Evolutionary conservation across 2,329 filamentous ascomycete genomes (phyloP).

Genomic region (Microascus cirrosus): DNA sequence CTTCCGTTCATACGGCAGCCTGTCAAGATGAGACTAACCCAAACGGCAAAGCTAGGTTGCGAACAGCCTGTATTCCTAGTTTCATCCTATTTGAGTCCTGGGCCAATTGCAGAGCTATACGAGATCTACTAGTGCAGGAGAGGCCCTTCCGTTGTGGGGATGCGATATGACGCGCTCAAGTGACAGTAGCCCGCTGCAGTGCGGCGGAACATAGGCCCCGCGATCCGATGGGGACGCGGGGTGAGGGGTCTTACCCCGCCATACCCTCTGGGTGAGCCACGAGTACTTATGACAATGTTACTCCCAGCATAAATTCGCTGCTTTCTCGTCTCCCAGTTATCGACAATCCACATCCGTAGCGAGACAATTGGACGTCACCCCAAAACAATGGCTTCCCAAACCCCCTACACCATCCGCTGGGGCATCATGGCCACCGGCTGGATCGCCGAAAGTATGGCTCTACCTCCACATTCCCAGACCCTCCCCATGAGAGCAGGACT

Average conservation of each 20-base stretch:
- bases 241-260: background rate
- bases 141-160: background rate
- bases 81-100: background rate
- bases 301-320: background rate
- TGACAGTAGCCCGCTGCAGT: background rate
- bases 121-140: background rate
- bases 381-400: background rate
- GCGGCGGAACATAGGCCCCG: constrained; percentile 4
- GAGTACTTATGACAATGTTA: background rate
- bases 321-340: background rate
- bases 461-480: too few species aligned
- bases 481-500: background rate
- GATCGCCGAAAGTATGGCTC: constrained; percentile 38
- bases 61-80: background rate
- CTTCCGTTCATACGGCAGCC: too few species aligned
- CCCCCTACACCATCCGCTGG: constrained; percentile 41
- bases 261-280: background rate
- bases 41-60: background rate
- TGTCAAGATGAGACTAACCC: background rate
- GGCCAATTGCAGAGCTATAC: background rate
- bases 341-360: background rate
- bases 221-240: constrained; percentile 2
- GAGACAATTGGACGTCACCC: background rate
- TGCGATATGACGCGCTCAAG: background rate
- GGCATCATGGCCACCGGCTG: constrained; percentile 50